Conservation (phyloP, 2,329 filamentous ascomycete genomes). For the Colletotrichum agaves region DNA sequence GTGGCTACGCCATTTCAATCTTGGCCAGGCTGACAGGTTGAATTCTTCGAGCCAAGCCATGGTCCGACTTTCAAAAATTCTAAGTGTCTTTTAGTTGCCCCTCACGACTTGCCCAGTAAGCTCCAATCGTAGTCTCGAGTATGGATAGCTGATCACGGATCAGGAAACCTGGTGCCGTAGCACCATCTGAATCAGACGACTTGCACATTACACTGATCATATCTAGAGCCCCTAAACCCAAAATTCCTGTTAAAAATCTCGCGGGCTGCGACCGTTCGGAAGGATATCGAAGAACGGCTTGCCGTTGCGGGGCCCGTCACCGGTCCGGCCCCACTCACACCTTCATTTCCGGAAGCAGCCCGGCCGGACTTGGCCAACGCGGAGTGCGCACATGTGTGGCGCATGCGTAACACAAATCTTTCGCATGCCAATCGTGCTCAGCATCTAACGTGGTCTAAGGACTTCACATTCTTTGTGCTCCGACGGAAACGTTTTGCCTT, state of each 20-base stretch:
- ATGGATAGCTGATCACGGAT: no score
- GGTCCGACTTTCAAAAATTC: neutral
- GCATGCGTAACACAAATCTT: neutral
- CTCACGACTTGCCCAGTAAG: no score
- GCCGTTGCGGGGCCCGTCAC: neutral
- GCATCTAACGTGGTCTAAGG: neutral
- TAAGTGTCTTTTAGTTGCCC: no score
- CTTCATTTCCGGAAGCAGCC: neutral
- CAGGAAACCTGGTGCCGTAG: no score
- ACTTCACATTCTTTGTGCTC: neutral
- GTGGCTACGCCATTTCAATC: neutral
- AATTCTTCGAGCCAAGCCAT: neutral
- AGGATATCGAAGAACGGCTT: neutral
- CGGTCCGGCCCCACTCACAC: conserved; percentile 6
- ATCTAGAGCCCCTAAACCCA: no score
- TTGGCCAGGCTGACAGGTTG: neutral
- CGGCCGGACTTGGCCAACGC: neutral
- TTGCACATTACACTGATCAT: no score
- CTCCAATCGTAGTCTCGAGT: no score
- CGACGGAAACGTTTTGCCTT: conserved; percentile 19
- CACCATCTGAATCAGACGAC: no score
- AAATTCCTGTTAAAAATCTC: no score
- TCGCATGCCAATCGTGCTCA: neutral
- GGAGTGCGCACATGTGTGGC: neutral
- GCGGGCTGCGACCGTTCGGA: neutral